Base-by-base conservation (phyloP, 1,139 yeast species). In the Suzukiozyma palmioleophila region DNA sequence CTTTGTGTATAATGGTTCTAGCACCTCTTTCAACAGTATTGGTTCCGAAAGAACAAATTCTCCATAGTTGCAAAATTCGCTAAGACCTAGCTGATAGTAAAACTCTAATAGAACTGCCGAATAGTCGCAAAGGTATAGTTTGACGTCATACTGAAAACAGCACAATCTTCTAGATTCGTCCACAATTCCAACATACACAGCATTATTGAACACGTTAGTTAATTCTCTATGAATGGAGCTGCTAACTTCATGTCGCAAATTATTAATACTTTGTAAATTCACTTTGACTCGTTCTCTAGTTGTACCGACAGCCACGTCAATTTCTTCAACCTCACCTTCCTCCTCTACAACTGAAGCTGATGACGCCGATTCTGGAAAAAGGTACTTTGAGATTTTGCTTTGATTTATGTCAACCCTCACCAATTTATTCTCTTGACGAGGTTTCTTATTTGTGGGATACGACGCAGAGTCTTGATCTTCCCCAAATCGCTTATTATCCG, bases 41-140 rank as follows among this genome's bases (percentile, higher is more conserved):
- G 77, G 65, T 39, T 66, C 54, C 40, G 63, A 57, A 3, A 84
- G 60, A 16, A 61, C 62, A 4, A 84, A 70, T 15, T 64, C 69
- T 1, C 98, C 98, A 60, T 79, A 90, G 53, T 89, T 90, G 37
- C 84, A 77, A 60, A 94, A 89, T 43, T 87, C 90, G 1, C 82
- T 66, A 13, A 92, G 62, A 0, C 84, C 88, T 8, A 84, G 62
- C 52, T 94, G 97, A 56, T 89, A 92, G 54, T 84, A 89, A 40
- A 88, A 68, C 46, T 86, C 90, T 44, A 65, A 62, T 26, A 83
- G 66, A 1, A 88, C 57, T 0, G 85, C 72, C 0, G 84, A 88
- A 57, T 89, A 92, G 57, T 92, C 97, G 31, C 94, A 80, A 15
- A 92, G 60, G 54, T 75, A 84, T 26, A 92, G 66, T 43, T 79